Percentiles rank a stretch among this genome's conserved stretches.
These are phyloP conservation scores for Leccinum huronense DNA, from an alignment of 1,284 basidiomycete genomes.

Conservation along the genomic window DNA sequence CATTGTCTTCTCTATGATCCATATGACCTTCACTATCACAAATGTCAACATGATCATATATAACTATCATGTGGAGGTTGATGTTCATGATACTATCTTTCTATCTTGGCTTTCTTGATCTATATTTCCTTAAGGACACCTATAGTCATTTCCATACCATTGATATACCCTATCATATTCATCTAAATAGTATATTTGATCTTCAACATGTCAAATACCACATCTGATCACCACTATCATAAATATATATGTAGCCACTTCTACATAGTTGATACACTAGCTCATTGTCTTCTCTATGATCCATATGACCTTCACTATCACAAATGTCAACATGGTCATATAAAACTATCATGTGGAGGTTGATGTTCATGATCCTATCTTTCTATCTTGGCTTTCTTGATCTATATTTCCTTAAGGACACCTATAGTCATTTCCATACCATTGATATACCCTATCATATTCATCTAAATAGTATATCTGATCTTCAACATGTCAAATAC, in stretches of 20 bases:
- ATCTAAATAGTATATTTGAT: too few species aligned
- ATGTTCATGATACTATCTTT: background rate
- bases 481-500: too few species aligned
- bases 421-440: background rate
- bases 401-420: background rate
- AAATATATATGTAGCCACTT: background rate
- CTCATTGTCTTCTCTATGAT: background rate
- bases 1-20: background rate
- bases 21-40: too few species aligned
- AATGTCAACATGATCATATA: too few species aligned
- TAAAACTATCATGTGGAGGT: background rate
- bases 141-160: background rate
- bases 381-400: background rate
- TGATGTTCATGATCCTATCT: background rate
- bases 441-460: background rate
- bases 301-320: too few species aligned
- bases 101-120: background rate
- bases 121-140: background rate
- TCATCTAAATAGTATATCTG: too few species aligned
- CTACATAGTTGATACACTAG: background rate
- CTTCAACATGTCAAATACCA: too few species aligned
- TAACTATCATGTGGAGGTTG: background rate
- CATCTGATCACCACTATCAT: background rate
- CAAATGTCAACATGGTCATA: too few species aligned
- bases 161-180: background rate